Base-by-base conservation (phyloP, 257 asterid genomes). In the Jacaranda copaia region DNA sequence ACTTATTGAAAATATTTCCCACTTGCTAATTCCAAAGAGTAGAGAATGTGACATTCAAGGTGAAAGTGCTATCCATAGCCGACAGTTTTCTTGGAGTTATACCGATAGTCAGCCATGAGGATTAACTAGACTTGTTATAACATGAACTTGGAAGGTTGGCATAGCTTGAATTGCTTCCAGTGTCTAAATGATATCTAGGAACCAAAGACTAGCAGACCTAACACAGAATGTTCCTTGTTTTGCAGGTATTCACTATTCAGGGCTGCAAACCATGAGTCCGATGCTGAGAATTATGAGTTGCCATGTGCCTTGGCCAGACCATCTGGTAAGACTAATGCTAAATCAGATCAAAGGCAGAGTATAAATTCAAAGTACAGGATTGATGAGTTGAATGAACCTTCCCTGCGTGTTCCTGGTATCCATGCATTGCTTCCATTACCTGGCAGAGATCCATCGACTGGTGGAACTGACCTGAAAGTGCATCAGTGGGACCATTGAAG, bases 351-450 rank as follows among this genome's bases (percentile, higher is more conserved):
- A 46, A 81, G 97, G 84, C 82, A 91, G 74, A 87, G 77, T 82
- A 84, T 65, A 53, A 88, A 82, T 81, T 81, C 91, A 16, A 93
- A 91, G 85, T 96, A 96, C 87, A 87, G 93, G 84, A 85, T 90
- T 70, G 90, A 91, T 49, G 99, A 96, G 87, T 87, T 93, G 83
- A 93, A 79, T 76, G 97, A 96, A 75, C 91, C 94, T 32, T 86
- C 92, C 20, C 81, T 85, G 4, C 98, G 98, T 57, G 78, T 89
- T 72, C 93, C 97, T 82, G 99, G 99, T 76, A 84, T 93, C 78
- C 99, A 97, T 77, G 89, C 99, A 16, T 88, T 96, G 91, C 97
- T 96, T 80, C 99, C 99, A n/a, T 86, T 96, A 81, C 97, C 98
- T 78, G 93, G 98, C 75, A 98, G 99, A 75, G 98, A 96, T 90